Evolutionary conservation across 2,329 filamentous ascomycete species (phyloP).

Genomic region (Fusarium duplospermum): DNA sequence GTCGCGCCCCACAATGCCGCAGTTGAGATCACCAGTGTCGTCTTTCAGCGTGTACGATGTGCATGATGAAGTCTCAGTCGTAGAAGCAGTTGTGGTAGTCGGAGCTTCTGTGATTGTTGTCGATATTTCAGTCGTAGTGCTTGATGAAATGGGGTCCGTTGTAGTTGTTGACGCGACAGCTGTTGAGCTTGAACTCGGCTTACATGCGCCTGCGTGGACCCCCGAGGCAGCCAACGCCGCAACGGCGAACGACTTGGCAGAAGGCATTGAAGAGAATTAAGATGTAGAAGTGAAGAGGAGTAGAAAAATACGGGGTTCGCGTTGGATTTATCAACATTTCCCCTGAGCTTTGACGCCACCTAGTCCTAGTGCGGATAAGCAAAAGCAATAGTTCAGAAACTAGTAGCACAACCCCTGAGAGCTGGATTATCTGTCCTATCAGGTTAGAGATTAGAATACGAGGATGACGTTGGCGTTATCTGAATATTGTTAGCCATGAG

Average conservation of each 20-base stretch:
- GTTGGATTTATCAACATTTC: background rate
- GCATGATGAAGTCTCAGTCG: background rate
- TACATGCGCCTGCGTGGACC: conserved; percentile 1
- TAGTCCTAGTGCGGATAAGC: background rate
- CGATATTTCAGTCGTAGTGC: background rate
- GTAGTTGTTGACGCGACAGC: background rate
- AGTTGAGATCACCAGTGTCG: background rate
- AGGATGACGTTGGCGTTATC: background rate
- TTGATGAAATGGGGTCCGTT: background rate
- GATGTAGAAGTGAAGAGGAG: background rate
- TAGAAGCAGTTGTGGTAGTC: background rate
- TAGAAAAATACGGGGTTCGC: background rate
- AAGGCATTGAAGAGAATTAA: conserved; percentile 11
- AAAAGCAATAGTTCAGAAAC: background rate
- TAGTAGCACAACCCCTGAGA: background rate
- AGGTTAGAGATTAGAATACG: background rate
- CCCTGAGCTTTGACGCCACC: background rate
- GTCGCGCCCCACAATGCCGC: background rate
- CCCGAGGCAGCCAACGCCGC: conserved; percentile 18
- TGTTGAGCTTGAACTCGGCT: background rate
- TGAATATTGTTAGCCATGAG: background rate
- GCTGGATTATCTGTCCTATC: background rate
- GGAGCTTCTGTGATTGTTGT: background rate
- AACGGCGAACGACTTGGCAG: conserved; percentile 18
- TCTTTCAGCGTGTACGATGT: background rate